Evolutionary conservation across 805 yeast species (phyloP), one percentile per base, ranked within the genome.

Genomic region (Spathaspora hagerdaliae): DNA sequence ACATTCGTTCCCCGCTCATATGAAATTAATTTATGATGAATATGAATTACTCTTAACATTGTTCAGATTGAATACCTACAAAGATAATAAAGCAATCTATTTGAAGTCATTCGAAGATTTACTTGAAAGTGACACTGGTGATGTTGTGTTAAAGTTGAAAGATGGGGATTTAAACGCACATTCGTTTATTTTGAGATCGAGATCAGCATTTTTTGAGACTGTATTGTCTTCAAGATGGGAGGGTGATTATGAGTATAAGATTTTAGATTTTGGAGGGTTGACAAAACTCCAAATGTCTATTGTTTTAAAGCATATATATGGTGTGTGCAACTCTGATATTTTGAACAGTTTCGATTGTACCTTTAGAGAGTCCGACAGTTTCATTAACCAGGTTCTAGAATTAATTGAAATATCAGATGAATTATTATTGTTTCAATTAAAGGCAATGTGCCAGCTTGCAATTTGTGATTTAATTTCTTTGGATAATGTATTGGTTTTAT

Each of bases 191-290:
- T 55, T 90, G n/a, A 57, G 65, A 4, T 60, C 77, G 0, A 64
- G 95, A 47, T 78, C 83, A 39, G 81, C 79, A 0, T 86, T 74
- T 55, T 87, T 90, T 58, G 82, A 78, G 45, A 72, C 83, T 0
- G 51, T 80, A 2, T 69, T 85, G 32, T 75, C 83, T 0, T 56
- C 62, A 0, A 58, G 80, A 40, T 87, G 94, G 95, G 57, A 51
- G 8, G 45, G 48, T 7, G 47, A 51, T 7, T 27, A 24, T 8
- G 52, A 45, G 1, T 42, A 57, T 13, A 59, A 54, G 15, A 44
- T 48, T 0, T 43, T 82, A 12, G 66, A 73, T 33, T 71, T 87
- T 39, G 60, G 65, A 1, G 74, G 75, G 41, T 64, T 82, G 12
- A 50, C 69, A 0, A 51, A 49, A 10, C 48, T 52, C 0, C 77